Base-by-base conservation (phyloP, 805 yeast genomes). In the Saturnispora mendoncae region DNA sequence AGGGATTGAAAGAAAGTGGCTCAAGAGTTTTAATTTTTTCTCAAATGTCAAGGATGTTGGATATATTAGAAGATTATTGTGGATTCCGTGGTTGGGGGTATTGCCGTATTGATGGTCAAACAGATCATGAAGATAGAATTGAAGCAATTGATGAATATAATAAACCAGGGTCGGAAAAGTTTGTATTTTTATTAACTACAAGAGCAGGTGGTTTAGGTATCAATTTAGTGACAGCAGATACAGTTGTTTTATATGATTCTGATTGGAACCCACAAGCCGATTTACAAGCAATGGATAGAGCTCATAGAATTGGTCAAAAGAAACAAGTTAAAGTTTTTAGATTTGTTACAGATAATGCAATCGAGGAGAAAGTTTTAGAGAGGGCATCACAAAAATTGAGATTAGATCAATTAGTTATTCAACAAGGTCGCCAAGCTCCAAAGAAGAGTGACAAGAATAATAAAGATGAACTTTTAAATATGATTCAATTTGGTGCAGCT, bases 201-300 rank as follows among this genome's bases (percentile, higher is more conserved):
- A 78, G 97, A 63, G 97, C 97, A 6, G 97, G 97, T 61, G 97
- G 97, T 8, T 69, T 88, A 42, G 97, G 97, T 54, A 88, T 88
- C 55, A 88, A 90, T 56, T 69, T 88, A 56, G 90, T 95, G 0
- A 76, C 85, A 7, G 97, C 97, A 2, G 96, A 88, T 58, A 78
- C 84, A 33, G 97, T 88, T 38, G 74, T 88, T 3, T 61, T 88
- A 21, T 90, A 76, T 57, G 97, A 88, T 60, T 83, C 94, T 0
- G 97, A 88, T 64, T 88, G 97, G 97, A 88, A 88, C 56, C 97
- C 97, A 2, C 97, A 88, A 58, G 97, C 96, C 0, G 97, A 88
- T 68, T 68, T 88, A 53, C 97, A 88, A 64, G 97, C 97, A 1
- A 88, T 88, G 97, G 97, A 90, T 60, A 74, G 97, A 57, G 97